phyloP scores from a whole-genome alignment of 441 rosid genomes.

The Gossypium trilobum region DNA sequence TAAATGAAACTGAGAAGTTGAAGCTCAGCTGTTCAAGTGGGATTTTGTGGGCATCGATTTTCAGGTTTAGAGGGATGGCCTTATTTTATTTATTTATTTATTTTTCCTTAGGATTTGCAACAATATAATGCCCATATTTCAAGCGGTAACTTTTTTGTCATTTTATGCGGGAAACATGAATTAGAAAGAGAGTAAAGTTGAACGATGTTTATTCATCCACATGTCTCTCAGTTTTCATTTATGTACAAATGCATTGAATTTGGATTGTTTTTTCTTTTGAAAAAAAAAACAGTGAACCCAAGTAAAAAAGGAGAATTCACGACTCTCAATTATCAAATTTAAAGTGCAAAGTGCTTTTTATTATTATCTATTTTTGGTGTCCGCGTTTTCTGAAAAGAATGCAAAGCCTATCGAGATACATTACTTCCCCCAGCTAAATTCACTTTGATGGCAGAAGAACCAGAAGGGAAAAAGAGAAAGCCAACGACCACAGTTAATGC shows the following conservation, averaged over 20 bases:
- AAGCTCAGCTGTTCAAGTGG: not conserved
- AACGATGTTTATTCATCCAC: constrained; percentile 20
- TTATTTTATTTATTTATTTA: not conserved
- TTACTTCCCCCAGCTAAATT: not conserved
- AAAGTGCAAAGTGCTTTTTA: not conserved
- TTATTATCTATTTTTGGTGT: not conserved
- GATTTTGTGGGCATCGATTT: constrained; percentile 7
- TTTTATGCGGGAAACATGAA: not conserved
- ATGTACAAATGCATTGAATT: not conserved
- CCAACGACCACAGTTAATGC: not conserved
- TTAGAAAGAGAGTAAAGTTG: constrained; percentile 1
- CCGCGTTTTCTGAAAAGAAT: not conserved
- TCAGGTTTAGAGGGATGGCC: not conserved
- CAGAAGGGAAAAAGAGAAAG: not conserved
- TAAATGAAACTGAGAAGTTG: not conserved
- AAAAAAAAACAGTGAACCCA: not conserved
- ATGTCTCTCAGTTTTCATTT: not conserved
- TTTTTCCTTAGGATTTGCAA: not conserved
- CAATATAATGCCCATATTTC: not conserved
- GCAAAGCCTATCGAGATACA: not conserved
- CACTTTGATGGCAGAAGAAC: not conserved
- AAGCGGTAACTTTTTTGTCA: not conserved
- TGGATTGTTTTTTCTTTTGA: not conserved
- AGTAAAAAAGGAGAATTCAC: too few species aligned
- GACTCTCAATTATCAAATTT: not conserved